Evolutionary conservation across 345 rosid species (phyloP).

Genomic region (Angophora floribunda): DNA sequence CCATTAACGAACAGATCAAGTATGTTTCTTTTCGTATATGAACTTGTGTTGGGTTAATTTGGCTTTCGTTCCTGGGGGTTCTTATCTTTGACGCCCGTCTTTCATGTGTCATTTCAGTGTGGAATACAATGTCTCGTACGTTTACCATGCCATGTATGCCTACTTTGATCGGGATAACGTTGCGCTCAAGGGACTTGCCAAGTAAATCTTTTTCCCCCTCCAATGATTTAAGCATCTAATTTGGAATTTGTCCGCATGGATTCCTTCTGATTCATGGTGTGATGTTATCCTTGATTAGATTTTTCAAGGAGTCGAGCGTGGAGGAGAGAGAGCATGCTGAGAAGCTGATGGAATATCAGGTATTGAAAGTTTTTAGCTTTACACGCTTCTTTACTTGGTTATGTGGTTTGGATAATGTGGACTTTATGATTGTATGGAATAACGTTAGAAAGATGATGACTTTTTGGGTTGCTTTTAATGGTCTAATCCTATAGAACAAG

Average conservation of each 20-base stretch:
- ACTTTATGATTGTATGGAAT: not conserved
- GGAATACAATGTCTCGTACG: constrained; percentile 75
- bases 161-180: constrained; percentile 81
- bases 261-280: not conserved
- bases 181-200: constrained; percentile 63
- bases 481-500: constrained; percentile 39
- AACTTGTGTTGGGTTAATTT: not conserved
- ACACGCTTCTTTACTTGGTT: not conserved
- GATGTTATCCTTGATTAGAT: constrained; percentile 15
- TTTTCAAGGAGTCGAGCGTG: constrained; percentile 66
- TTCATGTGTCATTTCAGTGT: constrained; percentile 26
- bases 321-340: constrained; percentile 90
- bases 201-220: constrained; percentile 15
- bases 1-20: constrained; percentile 92
- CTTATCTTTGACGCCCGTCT: not conserved
- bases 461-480: not conserved
- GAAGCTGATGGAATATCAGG: constrained; percentile 73
- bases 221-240: not conserved
- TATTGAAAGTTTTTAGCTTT: not conserved
- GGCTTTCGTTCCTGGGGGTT: not conserved
- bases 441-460: not conserved
- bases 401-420: not conserved
- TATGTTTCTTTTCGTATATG: constrained; percentile 1
- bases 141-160: constrained; percentile 72
- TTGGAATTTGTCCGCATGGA: not conserved